Base-by-base conservation (phyloP, 2,329 filamentous ascomycete genomes). In the Penicillium sp. region DNA sequence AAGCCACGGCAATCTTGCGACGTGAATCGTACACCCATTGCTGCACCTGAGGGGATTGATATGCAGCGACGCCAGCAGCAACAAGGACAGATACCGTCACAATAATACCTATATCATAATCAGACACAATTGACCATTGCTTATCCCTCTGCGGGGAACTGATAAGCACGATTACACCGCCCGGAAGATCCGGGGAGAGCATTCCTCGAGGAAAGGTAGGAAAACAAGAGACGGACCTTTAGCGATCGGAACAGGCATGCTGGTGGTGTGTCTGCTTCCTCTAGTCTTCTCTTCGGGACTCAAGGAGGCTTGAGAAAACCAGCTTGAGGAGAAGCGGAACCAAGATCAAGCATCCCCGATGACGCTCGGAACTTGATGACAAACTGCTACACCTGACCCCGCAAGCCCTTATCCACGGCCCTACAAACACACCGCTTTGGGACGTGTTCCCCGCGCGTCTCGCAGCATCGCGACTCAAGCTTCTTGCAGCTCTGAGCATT, bases 31-130 rank as follows among this genome's bases (percentile, higher is more conserved):
- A 70, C 36, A 82, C 62, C 78, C 78, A 82, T 70, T 72, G 68
- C 58, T 76, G 70, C 41, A 82, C 69, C 54, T 80, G 73, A 1
- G 78, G 78, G 27, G 74, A 79, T 57, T 82, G 75, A 59, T 80
- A 79, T 30, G 79, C 72, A 35, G 78, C 78, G 34, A 80, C 71
- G 9, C 77, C 74, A 12, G 79, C 76, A 43, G 78, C 78, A 35
- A 80, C 72, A 39, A 81, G 66, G 27, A 81, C 69, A 29, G 74
- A 74, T 45, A 79, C 71, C 32, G 75, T 76, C 49, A 82, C 73
- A 45, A 82, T 75, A 47, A 80, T 70, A 55, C 77, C 78, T 81
- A 36, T 25, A 42, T 38, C 39, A 55, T 32, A 54, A 53, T 45
- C 40, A 39, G 40, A 41, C n/a, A n/a, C n/a, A n/a, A 30, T 29